Evolutionary conservation across 1,284 basidiomycete genomes (phyloP), one percentile per base, ranked within the genome.

Genomic region (Anthracocystis walkeri): DNA sequence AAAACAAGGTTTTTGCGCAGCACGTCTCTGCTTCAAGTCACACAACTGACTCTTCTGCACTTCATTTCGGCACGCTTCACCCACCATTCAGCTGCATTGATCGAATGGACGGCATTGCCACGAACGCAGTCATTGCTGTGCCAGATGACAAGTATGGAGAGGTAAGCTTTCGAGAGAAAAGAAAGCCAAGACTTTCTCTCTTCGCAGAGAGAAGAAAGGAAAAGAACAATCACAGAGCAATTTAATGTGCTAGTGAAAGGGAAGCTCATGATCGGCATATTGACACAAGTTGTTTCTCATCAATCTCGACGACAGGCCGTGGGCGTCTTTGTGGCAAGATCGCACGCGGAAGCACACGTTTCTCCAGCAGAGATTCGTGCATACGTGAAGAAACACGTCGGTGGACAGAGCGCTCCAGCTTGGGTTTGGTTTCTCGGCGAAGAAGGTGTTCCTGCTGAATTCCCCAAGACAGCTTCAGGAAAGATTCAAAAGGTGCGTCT

Each of bases 391-490:
- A 58, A 73, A 42, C 67, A 77, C 11, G 60, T 82, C 23, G 68
- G 71, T 12, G 69, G 66, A 35, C 80, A 81, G 53, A 70, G 65
- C 46, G 89, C 91, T 1, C 93, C 93, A 0, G 87, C 88, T 5
- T 93, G 91, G 91, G 90, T 94, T 2, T 94, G 93, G 92, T 92
- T 93, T 71, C 77, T 92, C 0, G 90, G 90, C 20, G 90, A 92
- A 78, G 90, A 91, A 27, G 89, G 88, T 5, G 86, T 86, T 7
- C 86, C 87, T 8, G 83, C 86, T 23, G 91, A 92, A 71, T 84
- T 94, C 12, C 93, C 93, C 0, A 93, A 92, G 87, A 95, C 93
- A 7, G 92, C 91, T 20, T 94, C 92, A 76, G 93, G 93, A 46
- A 95, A 95, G 85, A 90, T 95, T 41, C 90, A 90, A 90, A 94